Evolutionary conservation across 257 asterid species (phyloP), one percentile per base, ranked within the genome.

Genomic region (Orobanche coerulescens): DNA sequence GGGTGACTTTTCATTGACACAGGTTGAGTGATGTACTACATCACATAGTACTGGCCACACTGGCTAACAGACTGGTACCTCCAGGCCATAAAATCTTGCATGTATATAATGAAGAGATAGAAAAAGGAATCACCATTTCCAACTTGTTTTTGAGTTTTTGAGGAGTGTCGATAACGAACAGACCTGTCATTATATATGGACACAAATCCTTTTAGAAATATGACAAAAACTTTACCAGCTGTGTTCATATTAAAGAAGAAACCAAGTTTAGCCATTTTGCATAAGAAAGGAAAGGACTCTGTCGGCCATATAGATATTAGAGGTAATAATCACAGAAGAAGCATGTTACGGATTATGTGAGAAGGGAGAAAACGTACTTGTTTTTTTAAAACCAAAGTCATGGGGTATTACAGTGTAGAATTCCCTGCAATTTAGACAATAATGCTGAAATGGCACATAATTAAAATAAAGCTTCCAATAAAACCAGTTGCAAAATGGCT

Each of bases 371-470:
- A 58, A 73, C 94, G 79, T 81, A 91, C 98, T 46, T 84, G 84
- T 85, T 65, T 88, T 82, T 56, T 66, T 67, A 73, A 75, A 91
- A 60, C 96, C 98, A 77, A 91, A 91, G 75, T 88, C 98, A 68
- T 91, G 98, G 30, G 98, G 98, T 61, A 91, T 79, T 61, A 84
- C 88, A 16, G 94, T 83, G 78, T 91, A 91, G 71, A 91, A 91
- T 79, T 91, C 94, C 83, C 98, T 91, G 86, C 76, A 79, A 64
- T 59, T 57, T 25, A 68, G 53, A 62, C 28, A 76, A 51, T 12
- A 66, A 37, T 14, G 53, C 16, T 63, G 52, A 57, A 47, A 49
- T 50, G 55, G 72, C 24, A 56, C 30, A 18, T 39, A 37, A 43
- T 53, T 66, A 12, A 18, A 52, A 34, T 59, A 48, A 47, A 64